A percentile compares a stretch with the other conserved stretches of the same genome.
Evolutionary conservation across 2,329 filamentous ascomycete species (phyloP).

Genomic region (Ramichloridium luteum): DNA sequence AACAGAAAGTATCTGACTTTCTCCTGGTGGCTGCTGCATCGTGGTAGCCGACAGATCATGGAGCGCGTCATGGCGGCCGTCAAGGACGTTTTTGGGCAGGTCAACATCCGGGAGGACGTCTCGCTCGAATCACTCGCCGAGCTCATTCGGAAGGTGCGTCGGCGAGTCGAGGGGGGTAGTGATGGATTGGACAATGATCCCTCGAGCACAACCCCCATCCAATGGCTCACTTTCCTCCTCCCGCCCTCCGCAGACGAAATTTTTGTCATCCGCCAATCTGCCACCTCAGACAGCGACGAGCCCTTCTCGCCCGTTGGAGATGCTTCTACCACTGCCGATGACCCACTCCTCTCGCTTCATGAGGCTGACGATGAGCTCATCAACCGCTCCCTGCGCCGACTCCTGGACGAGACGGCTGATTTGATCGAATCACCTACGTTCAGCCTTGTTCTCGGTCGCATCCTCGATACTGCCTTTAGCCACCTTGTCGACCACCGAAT

Average conservation of each 20-base stretch:
- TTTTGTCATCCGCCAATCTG: slow-evolving; percentile 73
- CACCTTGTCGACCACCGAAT: slow-evolving; percentile 74
- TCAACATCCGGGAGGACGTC: slow-evolving; percentile 82
- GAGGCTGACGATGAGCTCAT: slow-evolving; percentile 26
- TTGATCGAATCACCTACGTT: slow-evolving; percentile 90
- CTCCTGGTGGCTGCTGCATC: slow-evolving; percentile 94
- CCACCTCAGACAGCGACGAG: slow-evolving; percentile 44
- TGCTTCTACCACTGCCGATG: slow-evolving; percentile 3
- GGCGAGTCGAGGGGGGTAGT: slow-evolving; percentile 75
- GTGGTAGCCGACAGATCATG: slow-evolving; percentile 75
- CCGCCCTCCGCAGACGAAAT: slow-evolving; percentile 69
- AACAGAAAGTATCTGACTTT: slow-evolving; percentile 92
- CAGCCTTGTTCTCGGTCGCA: slow-evolving; percentile 67
- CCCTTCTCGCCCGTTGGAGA: slow-evolving; percentile 8
- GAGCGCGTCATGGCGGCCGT: slow-evolving; percentile 74
- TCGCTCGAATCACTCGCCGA: slow-evolving; percentile 68
- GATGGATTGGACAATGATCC: too few relatives aligned
- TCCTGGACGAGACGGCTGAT: slow-evolving; percentile 92
- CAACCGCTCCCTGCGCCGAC: slow-evolving; percentile 57
- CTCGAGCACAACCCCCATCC: slow-evolving; percentile 49
- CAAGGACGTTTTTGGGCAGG: slow-evolving; percentile 72
- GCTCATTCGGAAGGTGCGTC: slow-evolving; percentile 70
- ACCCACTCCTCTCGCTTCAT: slow-evolving; percentile 11
- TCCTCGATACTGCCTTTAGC: slow-evolving; percentile 80
- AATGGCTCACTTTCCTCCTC: slow-evolving; percentile 77